Evolutionary conservation across 1,284 basidiomycete species (phyloP), one percentile per base, ranked within the genome.

Genomic region (Vanrija pseudolonga): DNA sequence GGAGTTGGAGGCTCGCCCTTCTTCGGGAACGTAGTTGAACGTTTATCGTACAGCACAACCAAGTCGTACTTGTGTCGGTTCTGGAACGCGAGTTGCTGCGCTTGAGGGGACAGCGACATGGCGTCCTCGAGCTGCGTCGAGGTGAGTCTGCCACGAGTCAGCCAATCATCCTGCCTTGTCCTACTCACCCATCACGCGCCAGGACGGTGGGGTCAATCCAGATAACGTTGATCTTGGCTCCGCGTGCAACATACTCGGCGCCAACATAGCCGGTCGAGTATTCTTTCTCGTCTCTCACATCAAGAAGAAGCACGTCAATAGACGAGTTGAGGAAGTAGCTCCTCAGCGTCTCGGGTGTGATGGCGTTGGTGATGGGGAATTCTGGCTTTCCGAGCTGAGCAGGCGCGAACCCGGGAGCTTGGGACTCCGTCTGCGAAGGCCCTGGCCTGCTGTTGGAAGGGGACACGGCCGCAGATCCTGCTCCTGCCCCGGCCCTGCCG

Each of bases 51-150:
- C 3, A 98, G 78, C 11, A 89, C 89, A n/a, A 98, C 84, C 15
- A 96, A 76, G 63, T 98, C 93, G 72, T 89, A 96, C 64, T 86
- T 86, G 68, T 91, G 83, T 24, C 95, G 86, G 54, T 88, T 86
- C 23, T 79, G 74, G 73, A 97, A 98, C 18, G 88, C 78, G 1
- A 80, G 79, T 40, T 80, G 81, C 76, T 97, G 92, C 38, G 81
- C 72, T 22, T 81, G 79, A 0, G 92, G 88, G 1, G 84, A 85
- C 19, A 90, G 77, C 1, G 84, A 77, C 50, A 96, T 81, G 0
- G 89, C 83, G 56, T 88, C 82, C 73, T 96, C 91, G 18, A 98
- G 82, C 18, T 80, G 80, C 24, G 80, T 72, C 3, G 84, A 82
- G 7, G 81, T 82, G 58, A 92, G 80, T 40, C 90, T 92, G 67